A percentile compares a stretch with the other conserved stretches of the same genome.
Evolutionary conservation across 2,329 filamentous ascomycete genomes (phyloP).

Genomic region (Pestalotiopsis fici): DNA sequence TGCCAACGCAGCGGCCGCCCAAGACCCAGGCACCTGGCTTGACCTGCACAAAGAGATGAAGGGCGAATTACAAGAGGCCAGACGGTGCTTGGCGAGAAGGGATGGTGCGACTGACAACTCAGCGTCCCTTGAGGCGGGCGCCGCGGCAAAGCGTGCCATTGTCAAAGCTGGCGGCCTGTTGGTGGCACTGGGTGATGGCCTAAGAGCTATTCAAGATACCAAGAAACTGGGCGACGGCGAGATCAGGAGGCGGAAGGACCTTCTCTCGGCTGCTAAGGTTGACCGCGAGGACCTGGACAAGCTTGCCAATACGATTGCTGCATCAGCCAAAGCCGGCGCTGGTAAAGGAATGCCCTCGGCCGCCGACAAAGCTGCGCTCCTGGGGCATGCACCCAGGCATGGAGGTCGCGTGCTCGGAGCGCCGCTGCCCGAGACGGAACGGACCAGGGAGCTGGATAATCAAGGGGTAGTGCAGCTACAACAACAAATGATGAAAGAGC

Average conservation of each 20-base stretch:
- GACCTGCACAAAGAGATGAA: conserved; percentile 77
- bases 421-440: conserved; percentile 72
- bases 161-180: conserved; percentile 69
- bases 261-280: conserved; percentile 68
- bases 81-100: conserved; percentile 65
- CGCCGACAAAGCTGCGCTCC: conserved; percentile 51
- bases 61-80: conserved; percentile 65
- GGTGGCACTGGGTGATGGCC: conserved; percentile 64
- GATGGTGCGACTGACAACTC: conserved; percentile 58
- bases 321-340: conserved; percentile 41
- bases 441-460: conserved; percentile 77
- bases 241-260: conserved; percentile 68
- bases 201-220: conserved; percentile 57
- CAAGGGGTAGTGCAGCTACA: conserved; percentile 73
- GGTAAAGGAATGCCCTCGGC: conserved; percentile 49
- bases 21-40: conserved; percentile 71
- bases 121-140: conserved; percentile 61
- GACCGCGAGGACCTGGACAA: conserved; percentile 77
- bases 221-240: conserved; percentile 72
- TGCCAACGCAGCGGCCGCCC: conserved; percentile 42
- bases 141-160: conserved; percentile 74
- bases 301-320: conserved; percentile 58
- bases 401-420: conserved; percentile 71
- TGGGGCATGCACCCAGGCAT: conserved; percentile 38
- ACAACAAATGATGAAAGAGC: conserved; percentile 70